These are phyloP conservation scores for Amylocarpus encephaloides DNA, from an alignment of 2,329 filamentous ascomycete species.

Conservation along the genomic window DNA sequence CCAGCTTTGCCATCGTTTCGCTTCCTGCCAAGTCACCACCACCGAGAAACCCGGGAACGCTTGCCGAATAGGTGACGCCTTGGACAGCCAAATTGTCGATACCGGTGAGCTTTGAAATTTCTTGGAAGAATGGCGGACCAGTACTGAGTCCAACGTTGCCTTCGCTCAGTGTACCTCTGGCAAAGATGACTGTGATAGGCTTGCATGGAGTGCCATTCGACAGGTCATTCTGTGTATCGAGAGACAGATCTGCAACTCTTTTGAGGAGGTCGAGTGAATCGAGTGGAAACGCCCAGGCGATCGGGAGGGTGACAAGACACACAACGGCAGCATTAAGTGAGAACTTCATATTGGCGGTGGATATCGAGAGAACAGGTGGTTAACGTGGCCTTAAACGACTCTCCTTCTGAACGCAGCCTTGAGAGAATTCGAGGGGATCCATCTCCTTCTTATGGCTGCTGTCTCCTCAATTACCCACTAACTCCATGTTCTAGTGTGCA, in stretches of 20 bases:
- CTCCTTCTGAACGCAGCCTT: too few species aligned
- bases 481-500: too few species aligned
- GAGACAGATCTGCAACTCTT: neutral
- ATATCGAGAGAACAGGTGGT: neutral
- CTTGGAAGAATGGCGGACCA: constrained; percentile 45
- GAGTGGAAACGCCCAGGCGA: constrained; percentile 3
- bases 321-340: neutral
- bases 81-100: constrained; percentile 42
- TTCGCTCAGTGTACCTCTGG: constrained; percentile 45
- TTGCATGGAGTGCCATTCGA: constrained; percentile 32
- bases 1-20: constrained; percentile 8
- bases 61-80: constrained; percentile 46
- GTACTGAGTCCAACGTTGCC: constrained; percentile 45
- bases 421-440: too few species aligned
- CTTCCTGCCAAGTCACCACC: neutral
- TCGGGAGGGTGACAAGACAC: neutral
- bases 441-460: too few species aligned
- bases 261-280: neutral
- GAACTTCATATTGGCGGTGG: neutral
- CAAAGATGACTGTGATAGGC: constrained; percentile 46
- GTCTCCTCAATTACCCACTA: too few species aligned
- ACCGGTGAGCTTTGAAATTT: constrained; percentile 38
- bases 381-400: neutral
- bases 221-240: constrained; percentile 19
- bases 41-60: constrained; percentile 26